These are phyloP conservation scores for Hypoxylon perforatum DNA, from an alignment of 495 filamentous ascomycete genomes.

Conservation along the genomic window DNA sequence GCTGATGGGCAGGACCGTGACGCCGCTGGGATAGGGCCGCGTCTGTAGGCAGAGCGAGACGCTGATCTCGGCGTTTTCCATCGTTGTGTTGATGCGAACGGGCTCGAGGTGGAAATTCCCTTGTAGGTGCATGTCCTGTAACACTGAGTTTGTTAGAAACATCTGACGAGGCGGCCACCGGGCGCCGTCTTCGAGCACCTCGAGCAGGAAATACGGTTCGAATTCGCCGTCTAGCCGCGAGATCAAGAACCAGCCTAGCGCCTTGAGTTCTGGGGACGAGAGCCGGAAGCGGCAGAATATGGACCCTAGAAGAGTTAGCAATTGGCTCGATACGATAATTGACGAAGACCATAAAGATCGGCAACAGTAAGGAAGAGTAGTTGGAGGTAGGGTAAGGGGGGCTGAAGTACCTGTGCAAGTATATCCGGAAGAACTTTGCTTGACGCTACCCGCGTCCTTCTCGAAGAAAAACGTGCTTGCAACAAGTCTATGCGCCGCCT, in stretches of 20 bases:
- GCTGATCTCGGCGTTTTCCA: constrained; percentile 35
- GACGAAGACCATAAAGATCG: not conserved
- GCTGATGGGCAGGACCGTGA: constrained; percentile 47
- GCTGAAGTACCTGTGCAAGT: constrained; percentile 42
- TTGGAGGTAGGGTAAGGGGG: not conserved
- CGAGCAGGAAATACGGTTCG: constrained; percentile 49
- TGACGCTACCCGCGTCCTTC: constrained; percentile 40
- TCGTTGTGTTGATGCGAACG: constrained; percentile 35
- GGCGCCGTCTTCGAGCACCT: constrained; percentile 36
- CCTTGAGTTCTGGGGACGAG: constrained; percentile 40
- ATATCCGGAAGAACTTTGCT: constrained; percentile 37
- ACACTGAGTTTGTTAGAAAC: constrained; percentile 37
- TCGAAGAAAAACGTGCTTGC: constrained; percentile 56
- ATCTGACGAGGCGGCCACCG: constrained; percentile 35
- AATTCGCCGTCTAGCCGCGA: constrained; percentile 47
- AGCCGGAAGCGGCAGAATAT: constrained; percentile 50
- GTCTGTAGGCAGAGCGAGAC: constrained; percentile 47
- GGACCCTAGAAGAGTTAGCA: constrained; percentile 32
- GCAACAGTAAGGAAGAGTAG: not conserved
- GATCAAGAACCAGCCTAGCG: constrained; percentile 44
- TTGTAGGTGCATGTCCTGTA: constrained; percentile 45
- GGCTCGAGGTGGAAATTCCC: constrained; percentile 43
- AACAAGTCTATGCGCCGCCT: constrained; percentile 51
- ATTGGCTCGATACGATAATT: not conserved
- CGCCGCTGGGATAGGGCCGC: constrained; percentile 34